A percentile compares a stretch with the other conserved stretches of the same genome.
phyloP scores from a whole-genome alignment of 345 rosid genomes.

The Euphorbia pulcherrima region DNA sequence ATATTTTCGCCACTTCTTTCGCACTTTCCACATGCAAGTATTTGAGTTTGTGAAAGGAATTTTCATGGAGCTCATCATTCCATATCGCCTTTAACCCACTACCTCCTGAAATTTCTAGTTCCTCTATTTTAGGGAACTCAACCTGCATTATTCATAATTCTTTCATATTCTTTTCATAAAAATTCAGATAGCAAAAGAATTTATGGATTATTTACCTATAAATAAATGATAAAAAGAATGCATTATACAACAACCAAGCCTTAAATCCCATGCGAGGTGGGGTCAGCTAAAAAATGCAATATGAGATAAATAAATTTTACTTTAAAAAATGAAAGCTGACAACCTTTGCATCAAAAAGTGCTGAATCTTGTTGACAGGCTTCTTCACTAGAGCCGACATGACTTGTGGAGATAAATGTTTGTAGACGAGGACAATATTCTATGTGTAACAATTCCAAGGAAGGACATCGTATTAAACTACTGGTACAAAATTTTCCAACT shows the following conservation, averaged over 20 bases:
- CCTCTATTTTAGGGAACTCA: slow-evolving; percentile 3
- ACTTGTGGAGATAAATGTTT: neutral
- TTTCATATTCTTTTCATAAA: too few relatives aligned
- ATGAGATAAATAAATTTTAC: too few relatives aligned
- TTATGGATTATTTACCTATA: too few relatives aligned
- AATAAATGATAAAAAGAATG: too few relatives aligned
- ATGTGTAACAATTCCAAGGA: neutral
- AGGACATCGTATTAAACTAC: neutral
- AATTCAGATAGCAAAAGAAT: too few relatives aligned
- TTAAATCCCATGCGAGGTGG: too few relatives aligned
- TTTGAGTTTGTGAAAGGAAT: slow-evolving; percentile 3
- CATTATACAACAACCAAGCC: too few relatives aligned
- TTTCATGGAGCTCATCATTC: neutral
- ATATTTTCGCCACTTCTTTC: neutral
- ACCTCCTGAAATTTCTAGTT: neutral
- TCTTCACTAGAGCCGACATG: neutral
- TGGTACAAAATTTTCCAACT: neutral
- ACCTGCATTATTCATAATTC: slow-evolving; percentile 7
- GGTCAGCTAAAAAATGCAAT: too few relatives aligned
- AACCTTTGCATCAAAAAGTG: neutral
- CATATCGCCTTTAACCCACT: neutral
- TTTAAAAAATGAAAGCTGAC: neutral
- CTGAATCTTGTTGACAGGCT: neutral
- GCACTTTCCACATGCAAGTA: neutral
- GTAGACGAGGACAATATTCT: neutral